phyloP scores from a whole-genome alignment of 2,329 filamentous ascomycete genomes.

The Orbilia oligospora region DNA sequence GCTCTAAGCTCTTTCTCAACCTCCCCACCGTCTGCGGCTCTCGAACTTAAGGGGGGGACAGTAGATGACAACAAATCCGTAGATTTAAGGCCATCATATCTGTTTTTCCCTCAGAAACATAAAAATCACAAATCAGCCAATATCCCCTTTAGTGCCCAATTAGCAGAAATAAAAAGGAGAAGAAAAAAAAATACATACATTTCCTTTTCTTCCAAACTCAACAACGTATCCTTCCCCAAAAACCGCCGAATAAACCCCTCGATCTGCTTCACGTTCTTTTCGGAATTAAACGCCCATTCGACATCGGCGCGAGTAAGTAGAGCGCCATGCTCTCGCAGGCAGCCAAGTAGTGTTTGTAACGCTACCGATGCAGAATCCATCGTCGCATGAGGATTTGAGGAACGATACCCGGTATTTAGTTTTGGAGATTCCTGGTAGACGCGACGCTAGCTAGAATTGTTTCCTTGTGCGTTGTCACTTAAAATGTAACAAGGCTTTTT shows the following conservation, averaged over 20 bases:
- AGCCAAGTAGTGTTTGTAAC: constrained; percentile 68
- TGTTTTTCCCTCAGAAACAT: no score
- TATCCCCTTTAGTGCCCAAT: no score
- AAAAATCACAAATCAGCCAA: not conserved
- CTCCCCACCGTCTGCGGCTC: constrained; percentile 27
- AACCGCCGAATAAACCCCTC: constrained; percentile 70
- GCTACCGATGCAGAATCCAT: constrained; percentile 39
- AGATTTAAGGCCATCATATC: constrained; percentile 50
- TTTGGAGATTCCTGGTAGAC: not conserved
- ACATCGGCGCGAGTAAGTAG: constrained; percentile 69
- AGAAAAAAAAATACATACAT: constrained; percentile 66
- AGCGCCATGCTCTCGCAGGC: constrained; percentile 69
- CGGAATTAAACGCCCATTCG: constrained; percentile 69
- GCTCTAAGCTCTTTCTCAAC: constrained; percentile 35
- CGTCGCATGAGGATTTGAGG: not conserved
- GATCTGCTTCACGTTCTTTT: constrained; percentile 67
- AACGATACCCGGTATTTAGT: no score
- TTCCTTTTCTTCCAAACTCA: constrained; percentile 70
- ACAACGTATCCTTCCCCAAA: constrained; percentile 68
- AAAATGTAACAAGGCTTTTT: constrained; percentile 43
- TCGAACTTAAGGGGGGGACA: constrained; percentile 25
- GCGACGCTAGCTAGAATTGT: constrained; percentile 9
- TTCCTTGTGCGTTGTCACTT: constrained; percentile 36
- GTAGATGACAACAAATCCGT: constrained; percentile 32
- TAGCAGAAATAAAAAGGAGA: no score